Percentiles rank a stretch among this genome's conserved stretches.
Conservation (phyloP, 139 green algal species). For the Protoeuglena noctilucae region DNA sequence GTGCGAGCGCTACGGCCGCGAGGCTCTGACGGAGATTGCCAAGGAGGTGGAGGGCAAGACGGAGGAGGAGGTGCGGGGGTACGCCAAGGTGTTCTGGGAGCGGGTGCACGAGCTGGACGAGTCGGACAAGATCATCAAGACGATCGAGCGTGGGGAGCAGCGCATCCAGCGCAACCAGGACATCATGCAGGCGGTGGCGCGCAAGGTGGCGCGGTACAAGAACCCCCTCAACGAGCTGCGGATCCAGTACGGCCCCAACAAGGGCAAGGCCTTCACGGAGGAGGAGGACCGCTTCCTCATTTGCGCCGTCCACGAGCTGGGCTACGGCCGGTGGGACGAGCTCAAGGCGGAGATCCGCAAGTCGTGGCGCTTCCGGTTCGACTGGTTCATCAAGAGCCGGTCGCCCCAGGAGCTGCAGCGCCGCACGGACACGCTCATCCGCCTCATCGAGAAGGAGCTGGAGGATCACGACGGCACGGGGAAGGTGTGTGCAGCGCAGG, state of each 20-base stretch:
- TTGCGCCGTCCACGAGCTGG: conserved; percentile 89
- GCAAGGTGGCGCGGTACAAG: conserved; percentile 83
- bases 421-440: conserved; percentile 86
- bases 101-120: conserved; percentile 61
- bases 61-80: conserved; percentile 59
- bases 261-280: conserved; percentile 95
- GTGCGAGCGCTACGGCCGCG: conserved; percentile 73
- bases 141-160: conserved; percentile 85
- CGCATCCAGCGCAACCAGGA: conserved; percentile 68
- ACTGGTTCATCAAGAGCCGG: conserved; percentile 98
- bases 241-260: conserved; percentile 84
- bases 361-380: conserved; percentile 90
- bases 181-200: conserved; percentile 69
- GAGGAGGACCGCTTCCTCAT: conserved; percentile 98
- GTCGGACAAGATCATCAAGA: conserved; percentile 72
- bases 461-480: conserved; percentile 23
- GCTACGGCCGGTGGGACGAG: conserved; percentile 94
- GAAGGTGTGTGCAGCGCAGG: too few species aligned
- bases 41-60: conserved; percentile 85
- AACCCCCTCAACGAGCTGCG: conserved; percentile 74
- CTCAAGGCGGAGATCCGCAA: conserved; percentile 87
- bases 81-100: conserved; percentile 61
- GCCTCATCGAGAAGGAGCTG: conserved; percentile 93
- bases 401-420: conserved; percentile 65
- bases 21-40: conserved; percentile 53